Conservation (phyloP, 805 yeast species). For the Myxozyma lipomycoides region DNA sequence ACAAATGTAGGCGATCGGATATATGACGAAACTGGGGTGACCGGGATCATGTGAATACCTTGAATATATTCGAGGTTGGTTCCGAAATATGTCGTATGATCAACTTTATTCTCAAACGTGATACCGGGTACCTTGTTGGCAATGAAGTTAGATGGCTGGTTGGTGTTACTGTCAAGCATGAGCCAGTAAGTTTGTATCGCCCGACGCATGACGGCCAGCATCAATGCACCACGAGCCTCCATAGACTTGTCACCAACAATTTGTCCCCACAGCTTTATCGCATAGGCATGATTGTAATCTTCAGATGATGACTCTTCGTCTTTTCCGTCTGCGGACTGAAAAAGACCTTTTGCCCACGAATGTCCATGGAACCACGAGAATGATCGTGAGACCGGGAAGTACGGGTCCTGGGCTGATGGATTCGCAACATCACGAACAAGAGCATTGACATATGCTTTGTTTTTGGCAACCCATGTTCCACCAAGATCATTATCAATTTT, state of each 20-base stretch:
- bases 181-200: constrained; percentile 56
- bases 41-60: constrained; percentile 76
- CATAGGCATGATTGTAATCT: constrained; percentile 66
- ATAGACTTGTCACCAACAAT: constrained; percentile 52
- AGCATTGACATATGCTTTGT: constrained; percentile 55
- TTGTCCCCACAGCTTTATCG: constrained; percentile 64
- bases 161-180: constrained; percentile 45
- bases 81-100: constrained; percentile 71
- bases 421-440: constrained; percentile 66
- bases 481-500: constrained; percentile 53
- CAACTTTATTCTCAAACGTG: constrained; percentile 63
- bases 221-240: constrained; percentile 54
- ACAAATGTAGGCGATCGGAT: constrained; percentile 53
- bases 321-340: constrained; percentile 60
- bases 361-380: constrained; percentile 75
- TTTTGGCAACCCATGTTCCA: constrained; percentile 48
- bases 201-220: constrained; percentile 52
- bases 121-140: constrained; percentile 66
- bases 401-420: constrained; percentile 49
- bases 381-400: constrained; percentile 60
- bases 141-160: constrained; percentile 50
- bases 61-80: constrained; percentile 58
- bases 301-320: constrained; percentile 71
- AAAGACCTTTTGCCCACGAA: constrained; percentile 69
- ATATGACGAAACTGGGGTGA: constrained; percentile 57